Conservation (phyloP, 176 grass and related monocot species). For the Pharus latifolius region DNA sequence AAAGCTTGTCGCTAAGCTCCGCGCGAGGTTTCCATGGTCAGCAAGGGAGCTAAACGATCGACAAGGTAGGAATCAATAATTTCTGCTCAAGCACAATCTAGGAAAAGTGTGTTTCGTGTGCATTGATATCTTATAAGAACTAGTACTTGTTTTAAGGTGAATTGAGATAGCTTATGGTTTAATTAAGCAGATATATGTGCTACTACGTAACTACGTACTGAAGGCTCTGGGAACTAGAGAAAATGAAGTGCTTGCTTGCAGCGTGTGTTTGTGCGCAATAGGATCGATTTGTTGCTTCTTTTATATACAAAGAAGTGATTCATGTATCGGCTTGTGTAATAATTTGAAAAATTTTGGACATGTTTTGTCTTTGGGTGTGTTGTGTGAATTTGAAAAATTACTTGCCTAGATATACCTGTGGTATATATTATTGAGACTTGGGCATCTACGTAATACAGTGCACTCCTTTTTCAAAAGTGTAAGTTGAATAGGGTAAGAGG, state of each 20-base stretch:
- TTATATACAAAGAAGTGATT: slow-evolving; percentile 20
- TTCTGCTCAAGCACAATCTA: neutral
- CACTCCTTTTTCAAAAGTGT: too few relatives aligned
- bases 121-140: slow-evolving; percentile 13
- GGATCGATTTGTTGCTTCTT: slow-evolving; percentile 22
- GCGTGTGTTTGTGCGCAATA: slow-evolving; percentile 6
- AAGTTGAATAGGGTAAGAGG: too few relatives aligned
- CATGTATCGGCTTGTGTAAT: slow-evolving; percentile 30
- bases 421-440: too few relatives aligned
- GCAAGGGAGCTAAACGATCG: slow-evolving; percentile 11
- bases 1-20: slow-evolving; percentile 42
- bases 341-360: neutral
- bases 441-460: too few relatives aligned
- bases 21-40: slow-evolving; percentile 37
- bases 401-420: too few relatives aligned
- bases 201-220: too few relatives aligned
- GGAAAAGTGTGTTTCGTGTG: slow-evolving; percentile 17
- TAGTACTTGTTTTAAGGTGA: slow-evolving; percentile 1
- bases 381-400: neutral
- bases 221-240: slow-evolving; percentile 7
- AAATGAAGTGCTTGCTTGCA: neutral
- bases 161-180: too few relatives aligned
- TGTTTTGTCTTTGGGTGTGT: neutral
- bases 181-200: too few relatives aligned
- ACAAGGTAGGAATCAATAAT: slow-evolving; percentile 38